phyloP scores from a whole-genome alignment of 257 asterid genomes.

The Solanum peruvianum region DNA sequence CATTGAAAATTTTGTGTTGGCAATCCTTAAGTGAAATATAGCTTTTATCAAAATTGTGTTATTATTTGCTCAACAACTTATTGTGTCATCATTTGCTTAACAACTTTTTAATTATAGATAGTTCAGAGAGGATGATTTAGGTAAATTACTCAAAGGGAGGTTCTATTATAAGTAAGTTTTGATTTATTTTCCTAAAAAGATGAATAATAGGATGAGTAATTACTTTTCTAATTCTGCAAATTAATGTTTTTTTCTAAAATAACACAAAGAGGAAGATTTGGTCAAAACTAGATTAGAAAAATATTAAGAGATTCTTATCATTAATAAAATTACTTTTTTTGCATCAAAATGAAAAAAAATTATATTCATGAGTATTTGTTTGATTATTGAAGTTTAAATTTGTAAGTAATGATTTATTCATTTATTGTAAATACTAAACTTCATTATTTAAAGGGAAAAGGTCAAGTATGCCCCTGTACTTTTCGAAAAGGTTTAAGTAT shows the following conservation, averaged over 20 bases:
- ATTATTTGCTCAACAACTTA: not conserved
- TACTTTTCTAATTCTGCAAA: not conserved
- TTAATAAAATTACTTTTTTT: not conserved
- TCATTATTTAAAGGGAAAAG: too few species aligned
- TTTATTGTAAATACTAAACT: too few species aligned
- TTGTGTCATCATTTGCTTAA: too few species aligned
- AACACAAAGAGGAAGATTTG: not conserved
- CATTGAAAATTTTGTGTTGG: not conserved
- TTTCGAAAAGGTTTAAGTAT: too few species aligned
- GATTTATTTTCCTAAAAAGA: too few species aligned
- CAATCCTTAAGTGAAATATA: not conserved
- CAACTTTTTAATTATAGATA: not conserved
- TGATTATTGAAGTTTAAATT: too few species aligned
- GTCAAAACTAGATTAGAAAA: not conserved
- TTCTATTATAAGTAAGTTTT: too few species aligned
- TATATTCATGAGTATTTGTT: too few species aligned
- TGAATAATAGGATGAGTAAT: not conserved
- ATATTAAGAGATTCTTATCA: not conserved
- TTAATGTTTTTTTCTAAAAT: not conserved
- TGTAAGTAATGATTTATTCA: too few species aligned
- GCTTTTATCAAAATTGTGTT: too few species aligned
- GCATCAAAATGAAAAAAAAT: not conserved
- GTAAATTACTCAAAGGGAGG: too few species aligned
- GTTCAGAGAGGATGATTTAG: not conserved
- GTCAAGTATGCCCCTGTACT: too few species aligned